Evolutionary conservation across 2,329 filamentous ascomycete genomes (phyloP).

Genomic region (Macroventuria anomochaeta): DNA sequence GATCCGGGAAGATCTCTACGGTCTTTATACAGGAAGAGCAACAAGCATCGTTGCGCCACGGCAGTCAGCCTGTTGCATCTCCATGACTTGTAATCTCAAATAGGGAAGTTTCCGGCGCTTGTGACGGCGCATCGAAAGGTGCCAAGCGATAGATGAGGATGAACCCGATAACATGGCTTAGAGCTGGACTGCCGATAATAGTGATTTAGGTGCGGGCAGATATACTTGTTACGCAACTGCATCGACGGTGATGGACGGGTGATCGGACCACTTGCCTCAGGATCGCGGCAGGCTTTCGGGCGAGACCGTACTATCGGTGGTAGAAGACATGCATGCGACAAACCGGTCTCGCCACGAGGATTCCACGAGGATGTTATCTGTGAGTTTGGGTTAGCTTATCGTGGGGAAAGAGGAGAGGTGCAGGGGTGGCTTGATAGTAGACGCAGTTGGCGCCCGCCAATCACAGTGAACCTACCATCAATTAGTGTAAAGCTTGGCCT

Average conservation of each 20-base stretch:
- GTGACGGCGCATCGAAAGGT: background rate
- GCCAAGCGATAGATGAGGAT: conserved; percentile 14
- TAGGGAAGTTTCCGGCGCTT: conserved; percentile 2
- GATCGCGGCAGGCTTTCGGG: background rate
- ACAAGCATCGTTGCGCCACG: background rate
- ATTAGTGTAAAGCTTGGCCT: background rate
- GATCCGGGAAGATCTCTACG: background rate
- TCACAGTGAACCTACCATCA: background rate
- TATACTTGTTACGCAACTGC: conserved; percentile 2
- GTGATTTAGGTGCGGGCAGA: background rate
- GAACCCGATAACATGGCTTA: conserved; percentile 6
- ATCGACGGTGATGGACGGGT: too few species aligned
- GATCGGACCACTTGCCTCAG: conserved; percentile 5
- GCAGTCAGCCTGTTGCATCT: background rate
- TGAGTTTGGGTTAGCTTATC: conserved; percentile 15
- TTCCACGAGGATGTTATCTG: conserved; percentile 9
- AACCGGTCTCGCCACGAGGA: conserved; percentile 1
- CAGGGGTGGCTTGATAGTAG: conserved; percentile 8
- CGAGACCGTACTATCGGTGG: conserved; percentile 1
- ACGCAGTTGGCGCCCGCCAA: conserved; percentile 11
- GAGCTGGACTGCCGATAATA: too few species aligned
- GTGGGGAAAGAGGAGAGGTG: conserved; percentile 2
- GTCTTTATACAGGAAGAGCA: conserved; percentile 5
- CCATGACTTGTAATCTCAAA: conserved; percentile 15
- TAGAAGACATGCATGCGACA: background rate